Base-by-base conservation (phyloP, 108 stramenopile genomes). In the Nannochloropsis salina region DNA sequence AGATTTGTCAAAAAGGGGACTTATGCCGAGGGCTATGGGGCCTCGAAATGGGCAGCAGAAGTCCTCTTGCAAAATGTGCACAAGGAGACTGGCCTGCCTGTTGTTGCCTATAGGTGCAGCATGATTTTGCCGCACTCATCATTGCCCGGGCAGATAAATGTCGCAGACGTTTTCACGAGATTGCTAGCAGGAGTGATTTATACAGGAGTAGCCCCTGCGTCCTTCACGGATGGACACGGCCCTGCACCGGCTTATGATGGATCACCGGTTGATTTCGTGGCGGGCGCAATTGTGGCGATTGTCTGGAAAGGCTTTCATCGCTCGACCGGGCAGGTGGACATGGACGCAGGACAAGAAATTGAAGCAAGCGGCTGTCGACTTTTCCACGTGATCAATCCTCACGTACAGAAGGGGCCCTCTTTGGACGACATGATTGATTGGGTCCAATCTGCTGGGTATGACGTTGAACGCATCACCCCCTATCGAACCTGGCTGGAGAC, bases 201-300 rank as follows among this genome's bases (percentile, higher is more conserved):
- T 74, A 74, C 61, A 15, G 61, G 61, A n/a, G 61, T 74, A n/a
- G 61, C 61, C n/a, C 61, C 61, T 1, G 20, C n/a, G 61, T n/a
- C 20, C 0, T 74, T 74, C 61, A 74, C 61, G 8, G 61, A 74
- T 6, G 61, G 61, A 74, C 20, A 74, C 20, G 61, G 61, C 3
- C 61, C 15, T 4, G 61, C 61, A n/a, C 61, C 61, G 61, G 20
- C 15, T 74, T 74, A 74, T 74, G 61, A 74, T 74, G 61, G 61
- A n/a, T 74, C 61, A n/a, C n/a, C 61, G 4, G 61, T 74, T 74
- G 61, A 74, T 74, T 74, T 74, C n/a, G 61, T 74, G 61, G 61
- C 61, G 61, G 61, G 61, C 20, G 61, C 61, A 15, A 74, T 74
- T 2, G 61, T 74, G 61, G 61, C 61, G 61, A 74, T 74, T 74